phyloP scores from a whole-genome alignment of 805 yeast species.

The Isabelozyma heimii region DNA sequence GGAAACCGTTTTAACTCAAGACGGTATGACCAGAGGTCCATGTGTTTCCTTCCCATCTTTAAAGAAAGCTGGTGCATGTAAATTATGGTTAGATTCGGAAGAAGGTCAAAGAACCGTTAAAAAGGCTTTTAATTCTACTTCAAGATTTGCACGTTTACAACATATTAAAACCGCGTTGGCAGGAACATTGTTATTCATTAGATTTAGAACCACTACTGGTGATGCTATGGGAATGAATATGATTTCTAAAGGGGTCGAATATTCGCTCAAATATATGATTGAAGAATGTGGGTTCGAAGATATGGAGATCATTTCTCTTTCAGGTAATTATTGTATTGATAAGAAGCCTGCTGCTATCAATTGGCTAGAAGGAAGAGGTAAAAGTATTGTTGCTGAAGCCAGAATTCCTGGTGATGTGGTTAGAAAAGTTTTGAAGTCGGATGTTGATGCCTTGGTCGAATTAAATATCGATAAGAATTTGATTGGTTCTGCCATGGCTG shows the following conservation, averaged over 20 bases:
- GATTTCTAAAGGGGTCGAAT: slow-evolving; percentile 98
- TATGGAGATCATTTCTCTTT: slow-evolving; percentile 87
- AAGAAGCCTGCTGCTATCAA: slow-evolving; percentile 97
- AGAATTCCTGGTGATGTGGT: slow-evolving; percentile 82
- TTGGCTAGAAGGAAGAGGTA: slow-evolving; percentile 99
- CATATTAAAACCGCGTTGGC: slow-evolving; percentile 92
- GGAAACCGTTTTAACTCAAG: slow-evolving; percentile 83
- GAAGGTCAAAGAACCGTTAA: slow-evolving; percentile 84
- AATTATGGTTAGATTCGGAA: slow-evolving; percentile 91
- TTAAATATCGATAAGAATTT: slow-evolving; percentile 85
- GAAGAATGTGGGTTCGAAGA: slow-evolving; percentile 90
- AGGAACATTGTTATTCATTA: slow-evolving; percentile 80
- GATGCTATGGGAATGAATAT: slow-evolving; percentile 99
- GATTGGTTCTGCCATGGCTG: slow-evolving; percentile 98
- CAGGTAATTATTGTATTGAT: slow-evolving; percentile 97
- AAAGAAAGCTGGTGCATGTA: slow-evolving; percentile 89
- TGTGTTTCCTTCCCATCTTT: slow-evolving; percentile 87
- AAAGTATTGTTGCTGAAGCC: slow-evolving; percentile 96
- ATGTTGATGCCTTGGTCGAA: slow-evolving; percentile 88
- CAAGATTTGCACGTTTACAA: slow-evolving; percentile 94
- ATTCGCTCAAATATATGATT: slow-evolving; percentile 77
- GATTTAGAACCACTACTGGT: slow-evolving; percentile 98
- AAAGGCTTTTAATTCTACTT: slow-evolving; percentile 92
- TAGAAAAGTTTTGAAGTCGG: slow-evolving; percentile 79
- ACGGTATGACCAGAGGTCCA: slow-evolving; percentile 99